Base-by-base conservation (phyloP, 352 stramenopile genomes). In the Nannochloropsis limnetica region DNA sequence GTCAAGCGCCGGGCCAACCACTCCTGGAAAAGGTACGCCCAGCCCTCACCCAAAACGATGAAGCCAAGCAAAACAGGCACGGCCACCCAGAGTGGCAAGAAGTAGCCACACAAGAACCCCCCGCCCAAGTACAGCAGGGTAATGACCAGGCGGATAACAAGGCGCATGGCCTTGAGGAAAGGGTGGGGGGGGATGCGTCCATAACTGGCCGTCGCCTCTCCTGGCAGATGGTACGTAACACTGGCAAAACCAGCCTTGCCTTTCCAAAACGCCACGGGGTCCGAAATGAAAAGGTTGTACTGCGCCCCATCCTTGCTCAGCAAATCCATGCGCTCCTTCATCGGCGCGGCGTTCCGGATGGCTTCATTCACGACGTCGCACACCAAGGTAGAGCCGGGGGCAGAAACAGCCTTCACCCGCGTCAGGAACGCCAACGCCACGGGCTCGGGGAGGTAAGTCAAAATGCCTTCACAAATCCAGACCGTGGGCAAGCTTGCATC, bases 101-200 rank as follows among this genome's bases (percentile, higher is more conserved):
- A 74, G n/a, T 31, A 74, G 2, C 3, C 61, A 29, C 61, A 15
- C 25, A 74, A 74, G 20, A 74, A 74, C 14, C 11, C 61, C 25
- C n/a, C 61, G 25, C 61, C 20, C n/a, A 74, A 2, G 8, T 25
- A 74, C 0, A 22, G n/a, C 15, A 22, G 9, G 4, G 11, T 15
- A 74, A 74, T 74, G n/a, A 74, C 54, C 20, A 74, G 8, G 11
- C 61, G 61, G 25, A 74, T 74, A 20, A 28, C n/a, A 6, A 74
- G 5, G 1, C 61, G 61, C 61, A 74, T 74, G 25, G 25, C 4
- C n/a, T 28, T 25, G n/a, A 74, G 25, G n/a, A 74, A 74, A 29
- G 61, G 61, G 25, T 74, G 61, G 61, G 61, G 61, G 22, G 61
- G 61, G n/a, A 74, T 74, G 25, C 61, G 61, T 31, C 61, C 61